Conservation (phyloP, 73 alveolate genomes). For the Paramecium primaurelia region DNA sequence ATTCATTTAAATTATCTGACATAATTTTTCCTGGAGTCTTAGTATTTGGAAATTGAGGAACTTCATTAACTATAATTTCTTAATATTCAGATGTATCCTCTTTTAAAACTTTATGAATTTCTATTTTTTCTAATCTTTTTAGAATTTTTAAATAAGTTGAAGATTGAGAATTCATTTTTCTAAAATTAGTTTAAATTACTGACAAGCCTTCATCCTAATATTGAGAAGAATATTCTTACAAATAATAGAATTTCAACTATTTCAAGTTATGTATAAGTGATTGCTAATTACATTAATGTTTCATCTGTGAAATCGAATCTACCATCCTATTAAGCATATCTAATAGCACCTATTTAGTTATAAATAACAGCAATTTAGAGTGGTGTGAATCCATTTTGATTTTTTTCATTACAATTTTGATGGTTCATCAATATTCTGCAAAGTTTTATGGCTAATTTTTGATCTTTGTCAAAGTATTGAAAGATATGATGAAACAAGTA, state of each 20-base stretch:
- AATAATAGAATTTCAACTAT: neutral
- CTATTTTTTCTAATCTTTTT: neutral
- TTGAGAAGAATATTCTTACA: neutral
- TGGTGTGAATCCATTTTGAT: neutral
- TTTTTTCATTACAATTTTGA: neutral
- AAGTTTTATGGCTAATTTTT: neutral
- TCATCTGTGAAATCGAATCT: neutral
- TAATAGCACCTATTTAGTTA: neutral
- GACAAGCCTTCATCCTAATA: neutral
- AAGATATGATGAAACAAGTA: neutral
- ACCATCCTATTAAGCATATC: neutral
- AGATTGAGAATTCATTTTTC: neutral
- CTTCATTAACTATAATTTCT: neutral
- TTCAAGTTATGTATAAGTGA: neutral
- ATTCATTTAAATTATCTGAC: neutral
- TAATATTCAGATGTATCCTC: neutral
- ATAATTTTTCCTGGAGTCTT: neutral
- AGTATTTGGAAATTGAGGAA: neutral
- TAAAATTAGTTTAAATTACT: neutral
- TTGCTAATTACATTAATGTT: neutral
- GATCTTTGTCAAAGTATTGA: neutral
- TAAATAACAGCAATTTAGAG: neutral
- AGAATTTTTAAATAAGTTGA: neutral
- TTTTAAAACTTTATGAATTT: neutral
- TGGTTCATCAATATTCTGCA: neutral